Evolutionary conservation across 768 basidiomycete species (phyloP).

Genomic region (Hemileccinum rubropunctum): DNA sequence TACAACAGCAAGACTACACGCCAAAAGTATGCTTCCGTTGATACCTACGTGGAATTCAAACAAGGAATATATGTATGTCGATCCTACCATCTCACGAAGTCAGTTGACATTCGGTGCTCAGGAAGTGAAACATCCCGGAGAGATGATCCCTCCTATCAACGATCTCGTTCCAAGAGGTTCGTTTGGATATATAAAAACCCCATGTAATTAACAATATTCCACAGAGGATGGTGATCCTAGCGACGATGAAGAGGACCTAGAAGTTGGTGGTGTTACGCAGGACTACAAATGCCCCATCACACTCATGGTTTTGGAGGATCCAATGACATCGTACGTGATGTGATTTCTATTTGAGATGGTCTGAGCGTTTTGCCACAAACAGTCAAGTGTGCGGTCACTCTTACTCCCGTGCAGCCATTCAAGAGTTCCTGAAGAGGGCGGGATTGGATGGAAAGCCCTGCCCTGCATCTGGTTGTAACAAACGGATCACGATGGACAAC

Average conservation of each 20-base stretch:
- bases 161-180: constrained; percentile 70
- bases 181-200: not conserved
- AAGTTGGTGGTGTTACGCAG: constrained; percentile 82
- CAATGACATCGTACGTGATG: constrained; percentile 75
- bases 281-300: constrained; percentile 85
- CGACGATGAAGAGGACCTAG: constrained; percentile 85
- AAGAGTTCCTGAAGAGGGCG: constrained; percentile 50
- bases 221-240: constrained; percentile 78
- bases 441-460: constrained; percentile 45
- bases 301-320: constrained; percentile 61
- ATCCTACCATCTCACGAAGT: not conserved
- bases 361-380: constrained; percentile 3
- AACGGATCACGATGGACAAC: constrained; percentile 48
- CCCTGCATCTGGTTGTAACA: constrained; percentile 71
- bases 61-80: constrained; percentile 62
- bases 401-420: constrained; percentile 72
- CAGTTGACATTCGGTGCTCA: constrained; percentile 28
- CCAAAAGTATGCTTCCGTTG: constrained; percentile 71
- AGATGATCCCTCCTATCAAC: constrained; percentile 73
- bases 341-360: not conserved
- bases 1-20: constrained; percentile 65
- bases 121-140: constrained; percentile 66
- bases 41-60: constrained; percentile 60
- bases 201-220: not conserved
- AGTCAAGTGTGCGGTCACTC: constrained; percentile 78